Percentiles rank a stretch among this genome's conserved stretches.
These are phyloP conservation scores for Candida pini DNA, from an alignment of 805 yeast genomes.

Conservation along the genomic window DNA sequence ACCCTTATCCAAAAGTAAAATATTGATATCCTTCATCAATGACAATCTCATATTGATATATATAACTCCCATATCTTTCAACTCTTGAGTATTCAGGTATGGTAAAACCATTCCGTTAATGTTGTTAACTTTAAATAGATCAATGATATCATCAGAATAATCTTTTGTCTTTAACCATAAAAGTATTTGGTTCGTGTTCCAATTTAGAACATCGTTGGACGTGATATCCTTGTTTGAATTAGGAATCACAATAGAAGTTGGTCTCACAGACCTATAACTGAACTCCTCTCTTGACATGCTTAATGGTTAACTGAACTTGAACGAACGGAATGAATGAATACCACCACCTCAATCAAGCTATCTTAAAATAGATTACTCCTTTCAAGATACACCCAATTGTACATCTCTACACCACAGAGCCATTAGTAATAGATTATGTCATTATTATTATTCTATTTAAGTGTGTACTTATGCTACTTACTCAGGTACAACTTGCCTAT, in stretches of 20 bases:
- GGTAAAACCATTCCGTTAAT: conserved; percentile 71
- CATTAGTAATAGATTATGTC: no score
- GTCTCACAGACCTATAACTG: conserved; percentile 7
- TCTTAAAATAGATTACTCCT: no score
- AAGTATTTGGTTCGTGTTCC: conserved; percentile 28
- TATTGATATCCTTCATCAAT: conserved; percentile 55
- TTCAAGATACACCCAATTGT: no score
- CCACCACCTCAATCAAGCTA: no score
- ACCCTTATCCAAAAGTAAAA: conserved; percentile 37
- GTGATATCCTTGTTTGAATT: conserved; percentile 11
- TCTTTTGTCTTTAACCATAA: conserved; percentile 24
- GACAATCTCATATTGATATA: conserved; percentile 50
- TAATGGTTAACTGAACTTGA: no score
- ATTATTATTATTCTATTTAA: no score
- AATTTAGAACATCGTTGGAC: conserved; percentile 19
- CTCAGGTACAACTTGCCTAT: no score
- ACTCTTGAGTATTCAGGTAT: conserved; percentile 61
- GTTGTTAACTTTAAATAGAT: conserved; percentile 47
- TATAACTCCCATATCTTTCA: conserved; percentile 63
- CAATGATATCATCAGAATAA: conserved; percentile 21
- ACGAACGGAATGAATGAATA: no score
- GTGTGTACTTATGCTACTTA: no score
- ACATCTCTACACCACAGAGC: no score
- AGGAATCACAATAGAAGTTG: conserved; percentile 14
- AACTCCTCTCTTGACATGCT: conserved; percentile 5